Evolutionary conservation across 2,329 filamentous ascomycete species (phyloP), one percentile per base, ranked within the genome.

Genomic region (Delphinella strobiligena): DNA sequence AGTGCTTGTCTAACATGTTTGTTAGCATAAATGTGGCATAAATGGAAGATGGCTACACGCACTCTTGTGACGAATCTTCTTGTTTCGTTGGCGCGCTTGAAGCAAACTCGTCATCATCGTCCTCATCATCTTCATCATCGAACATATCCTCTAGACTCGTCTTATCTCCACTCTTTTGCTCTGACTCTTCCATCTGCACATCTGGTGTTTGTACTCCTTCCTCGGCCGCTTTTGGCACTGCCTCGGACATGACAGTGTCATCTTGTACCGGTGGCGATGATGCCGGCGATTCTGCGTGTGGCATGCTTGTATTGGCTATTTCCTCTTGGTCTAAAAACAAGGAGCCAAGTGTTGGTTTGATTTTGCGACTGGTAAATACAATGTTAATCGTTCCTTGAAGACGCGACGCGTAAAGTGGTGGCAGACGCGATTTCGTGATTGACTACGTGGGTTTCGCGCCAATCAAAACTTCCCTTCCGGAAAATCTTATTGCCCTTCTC

Each of bases 101-200:
- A 4, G 69, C 61, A 49, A 74, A 77, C 42, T 77, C 74, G 27
- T 71, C 67, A 29, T 74, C 69, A 22, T 68, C 65, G 36, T 77
- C 72, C 32, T 62, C 61, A 35, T 73, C 71, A 29, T 27, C 22
- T 7, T 72, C 71, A 43, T 69, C 68, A 46, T 74, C 66, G 49
- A 80, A 78, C 38, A 80, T 62, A 39, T 75, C 71, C 46, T 78
- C 74, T 14, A 80, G 51, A 19, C 66, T 67, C 31, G 66, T 56
- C 18, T 58, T 52, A 24, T 41, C 42, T 9, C 29, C 31, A 40
- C 38, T 43, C 19, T 34, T 45, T 41, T 34, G 42, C 31, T 11
- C 46, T 16, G 18, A 43, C 33, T 49, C 32, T 4, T 46, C 43
- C n/a, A 49, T 41, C 15, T 43, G 41, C 31, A 46, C 47, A 19